Evolutionary conservation across 108 stramenopile species (phyloP), one percentile per base, ranked within the genome.

Genomic region (Cylindrotheca closterium): DNA sequence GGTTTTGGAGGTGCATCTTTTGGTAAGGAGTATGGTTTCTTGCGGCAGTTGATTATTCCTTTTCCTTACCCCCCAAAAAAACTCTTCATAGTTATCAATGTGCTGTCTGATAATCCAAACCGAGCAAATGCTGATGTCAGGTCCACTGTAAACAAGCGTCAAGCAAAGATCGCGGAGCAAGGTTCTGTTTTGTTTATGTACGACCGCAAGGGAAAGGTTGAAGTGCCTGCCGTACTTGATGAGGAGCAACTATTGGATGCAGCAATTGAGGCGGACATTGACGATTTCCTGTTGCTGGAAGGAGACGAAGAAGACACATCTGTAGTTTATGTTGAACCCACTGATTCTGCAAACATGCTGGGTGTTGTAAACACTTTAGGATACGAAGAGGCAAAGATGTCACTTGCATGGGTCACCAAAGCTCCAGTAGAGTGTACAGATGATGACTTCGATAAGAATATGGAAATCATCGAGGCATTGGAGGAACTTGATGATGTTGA

Each of bases 401-500:
- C 81, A 22, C 71, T 97, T 30, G 58, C 68, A 4, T 78, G 84
- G 50, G 77, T 95, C 7, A 84, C 77, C 45, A 93, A 93, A 52
- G 88, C 85, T 8, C 93, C 96, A 2, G 89, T 96, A 25, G 96
- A 97, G 67, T 80, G 79, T 48, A 72, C 74, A 24, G 96, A 98
- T 12, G 96, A 93, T 28, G 95, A 97, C 22, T 93, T 97, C 64
- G 96, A 98, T 53, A 79, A 74, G 63, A 98, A 98, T 82, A 83
- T 98, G 84, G 67, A 78, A 26, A 93, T 95, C 47, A 85, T 98
- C 56, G 96, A 96, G 61, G 92, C 93, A 1, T 71, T 98, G 37
- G 87, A 95, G 58, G 96, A 93, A 54, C 74, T 97, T 33, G 98
- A 97, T 53, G 98, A 98, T 77, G 98, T 98, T 2, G 96, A 96